phyloP scores from a whole-genome alignment of 495 filamentous ascomycete species.

The Glarea lozoyensis region DNA sequence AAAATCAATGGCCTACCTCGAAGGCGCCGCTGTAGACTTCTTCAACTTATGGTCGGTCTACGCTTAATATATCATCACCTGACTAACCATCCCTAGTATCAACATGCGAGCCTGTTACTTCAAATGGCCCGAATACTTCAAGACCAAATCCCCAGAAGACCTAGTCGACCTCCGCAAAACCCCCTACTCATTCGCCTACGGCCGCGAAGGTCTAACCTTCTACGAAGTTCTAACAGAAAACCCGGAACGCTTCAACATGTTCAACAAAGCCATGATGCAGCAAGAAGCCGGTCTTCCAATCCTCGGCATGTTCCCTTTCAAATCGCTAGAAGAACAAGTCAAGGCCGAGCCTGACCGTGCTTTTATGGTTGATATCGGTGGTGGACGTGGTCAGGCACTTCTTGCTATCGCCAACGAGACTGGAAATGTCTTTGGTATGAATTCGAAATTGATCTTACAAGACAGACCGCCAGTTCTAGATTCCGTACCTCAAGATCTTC shows the following conservation, averaged over 20 bases:
- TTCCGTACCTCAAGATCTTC: constrained; percentile 3
- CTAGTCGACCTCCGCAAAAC: constrained; percentile 23
- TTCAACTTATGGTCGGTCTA: constrained; percentile 4
- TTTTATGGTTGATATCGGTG: constrained; percentile 21
- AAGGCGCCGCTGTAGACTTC: neutral
- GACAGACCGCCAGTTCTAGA: constrained; percentile 37
- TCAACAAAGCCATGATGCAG: constrained; percentile 18
- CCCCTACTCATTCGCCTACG: constrained; percentile 22
- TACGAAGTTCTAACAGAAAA: constrained; percentile 18
- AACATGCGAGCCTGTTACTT: constrained; percentile 15
- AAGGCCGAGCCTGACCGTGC: constrained; percentile 24
- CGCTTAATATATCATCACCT: neutral
- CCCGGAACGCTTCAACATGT: constrained; percentile 3
- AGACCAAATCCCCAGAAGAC: constrained; percentile 21
- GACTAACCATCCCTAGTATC: constrained; percentile 15
- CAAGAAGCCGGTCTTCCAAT: constrained; percentile 24
- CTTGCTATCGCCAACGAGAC: constrained; percentile 1
- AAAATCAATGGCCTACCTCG: constrained; percentile 7
- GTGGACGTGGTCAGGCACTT: constrained; percentile 17
- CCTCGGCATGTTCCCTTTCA: constrained; percentile 29
- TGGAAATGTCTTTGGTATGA: neutral
- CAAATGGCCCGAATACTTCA: constrained; percentile 23
- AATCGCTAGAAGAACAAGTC: constrained; percentile 22
- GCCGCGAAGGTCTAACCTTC: constrained; percentile 23
- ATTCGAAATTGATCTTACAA: constrained; percentile 37